Percentiles rank a stretch among this genome's conserved stretches.
These are phyloP conservation scores for Nannizziopsis barbatae DNA, from an alignment of 2,329 filamentous ascomycete species.

Conservation along the genomic window DNA sequence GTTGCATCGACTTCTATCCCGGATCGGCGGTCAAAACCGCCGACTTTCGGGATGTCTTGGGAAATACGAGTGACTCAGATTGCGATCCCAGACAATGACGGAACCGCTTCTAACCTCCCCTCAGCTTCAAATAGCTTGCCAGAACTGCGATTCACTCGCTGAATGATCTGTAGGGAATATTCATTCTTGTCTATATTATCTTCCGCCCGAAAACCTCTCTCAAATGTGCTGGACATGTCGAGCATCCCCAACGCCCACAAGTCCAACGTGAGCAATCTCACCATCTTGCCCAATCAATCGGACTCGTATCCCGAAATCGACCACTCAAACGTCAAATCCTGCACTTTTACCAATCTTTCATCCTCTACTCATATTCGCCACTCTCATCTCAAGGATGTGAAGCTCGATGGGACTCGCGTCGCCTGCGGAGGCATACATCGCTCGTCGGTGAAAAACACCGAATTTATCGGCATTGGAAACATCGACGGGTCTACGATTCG, in stretches of 20 bases:
- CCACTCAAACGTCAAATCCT: constrained; percentile 13
- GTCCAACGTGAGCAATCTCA: constrained; percentile 14
- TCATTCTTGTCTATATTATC: not conserved
- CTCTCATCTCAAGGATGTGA: constrained; percentile 5
- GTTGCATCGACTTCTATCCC: no score
- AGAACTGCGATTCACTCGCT: no score
- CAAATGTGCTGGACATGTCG: constrained; percentile 10
- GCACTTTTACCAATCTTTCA: constrained; percentile 14
- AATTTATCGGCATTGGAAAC: constrained; percentile 6
- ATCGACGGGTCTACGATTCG: constrained; percentile 10
- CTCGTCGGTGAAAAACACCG: constrained; percentile 7
- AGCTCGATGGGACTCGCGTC: not conserved
- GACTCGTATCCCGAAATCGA: constrained; percentile 15
- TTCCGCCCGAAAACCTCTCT: not conserved
- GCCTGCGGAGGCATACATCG: constrained; percentile 1
- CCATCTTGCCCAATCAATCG: constrained; percentile 14
- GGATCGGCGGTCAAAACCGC: no score
- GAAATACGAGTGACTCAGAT: no score
- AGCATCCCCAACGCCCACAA: constrained; percentile 15
- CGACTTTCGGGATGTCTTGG: no score
- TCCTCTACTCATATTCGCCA: constrained; percentile 12
- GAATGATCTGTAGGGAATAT: no score
- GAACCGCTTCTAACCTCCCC: no score
- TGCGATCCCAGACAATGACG: no score
- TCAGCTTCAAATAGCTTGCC: no score